A percentile compares a stretch with the other conserved stretches of the same genome.
phyloP scores from a whole-genome alignment of 768 basidiomycete species.

The Coprinopsis cinerea region DNA sequence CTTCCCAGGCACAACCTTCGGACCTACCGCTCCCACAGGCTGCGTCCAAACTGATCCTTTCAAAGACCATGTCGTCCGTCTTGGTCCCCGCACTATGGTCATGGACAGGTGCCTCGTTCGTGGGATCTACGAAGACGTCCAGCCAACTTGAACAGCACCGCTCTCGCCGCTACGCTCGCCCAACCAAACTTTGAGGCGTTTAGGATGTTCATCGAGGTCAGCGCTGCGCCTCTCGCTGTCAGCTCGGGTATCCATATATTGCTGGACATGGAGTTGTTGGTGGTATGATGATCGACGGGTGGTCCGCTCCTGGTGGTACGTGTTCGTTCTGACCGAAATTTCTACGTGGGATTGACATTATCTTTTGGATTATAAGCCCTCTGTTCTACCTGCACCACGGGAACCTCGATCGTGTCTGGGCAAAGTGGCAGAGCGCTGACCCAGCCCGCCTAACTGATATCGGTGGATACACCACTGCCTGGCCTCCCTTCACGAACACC shows the following conservation, averaged over 20 bases:
- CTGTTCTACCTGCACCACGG: conserved; percentile 8
- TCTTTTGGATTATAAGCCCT: not conserved
- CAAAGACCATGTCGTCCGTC: not conserved
- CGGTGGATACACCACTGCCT: not conserved
- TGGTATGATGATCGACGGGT: no score
- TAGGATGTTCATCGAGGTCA: not conserved
- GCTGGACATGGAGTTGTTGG: no score
- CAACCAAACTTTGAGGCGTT: not conserved
- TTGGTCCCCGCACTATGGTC: conserved; percentile 3
- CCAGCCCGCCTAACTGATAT: not conserved
- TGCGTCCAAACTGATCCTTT: conserved; percentile 6
- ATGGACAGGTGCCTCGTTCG: conserved; percentile 5
- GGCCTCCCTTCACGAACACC: not conserved
- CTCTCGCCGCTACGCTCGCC: not conserved
- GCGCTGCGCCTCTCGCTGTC: no score
- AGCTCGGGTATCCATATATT: no score
- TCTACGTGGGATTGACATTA: not conserved
- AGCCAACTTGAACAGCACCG: not conserved
- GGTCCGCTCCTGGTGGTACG: not conserved
- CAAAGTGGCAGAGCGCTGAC: conserved; percentile 5
- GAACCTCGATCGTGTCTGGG: conserved; percentile 8
- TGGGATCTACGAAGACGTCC: not conserved
- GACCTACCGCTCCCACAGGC: not conserved
- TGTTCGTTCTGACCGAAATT: not conserved
- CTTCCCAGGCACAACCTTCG: no score